A percentile compares a stretch with the other conserved stretches of the same genome.
These are phyloP conservation scores for Gigaspora rosea DNA, from an alignment of 192 early-diverging fungal genomes.

Conservation along the genomic window DNA sequence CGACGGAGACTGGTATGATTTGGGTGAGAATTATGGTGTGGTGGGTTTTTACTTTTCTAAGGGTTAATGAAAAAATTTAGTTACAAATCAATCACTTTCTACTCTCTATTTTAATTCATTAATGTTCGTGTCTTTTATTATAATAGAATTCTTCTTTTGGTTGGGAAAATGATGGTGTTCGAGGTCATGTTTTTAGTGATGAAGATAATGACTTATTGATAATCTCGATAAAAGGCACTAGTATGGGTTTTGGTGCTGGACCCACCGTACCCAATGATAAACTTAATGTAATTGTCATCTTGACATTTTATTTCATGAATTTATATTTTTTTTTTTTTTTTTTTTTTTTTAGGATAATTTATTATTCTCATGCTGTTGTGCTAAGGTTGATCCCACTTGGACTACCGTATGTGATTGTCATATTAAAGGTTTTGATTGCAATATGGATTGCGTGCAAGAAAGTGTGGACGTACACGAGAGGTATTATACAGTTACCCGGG, in stretches of 20 bases:
- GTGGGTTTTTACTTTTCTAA: slow-evolving; percentile 39
- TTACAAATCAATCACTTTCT: background rate
- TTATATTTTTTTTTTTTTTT: background rate
- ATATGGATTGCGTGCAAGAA: slow-evolving; percentile 60
- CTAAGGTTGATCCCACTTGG: slow-evolving; percentile 79
- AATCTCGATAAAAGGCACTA: slow-evolving; percentile 88
- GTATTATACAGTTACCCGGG: slow-evolving; percentile 69
- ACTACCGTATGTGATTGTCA: slow-evolving; percentile 84
- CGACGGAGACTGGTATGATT: slow-evolving; percentile 66
- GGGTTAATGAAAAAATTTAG: background rate
- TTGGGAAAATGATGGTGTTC: slow-evolving; percentile 71
- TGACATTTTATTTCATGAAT: too few relatives aligned
- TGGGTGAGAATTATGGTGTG: slow-evolving; percentile 64
- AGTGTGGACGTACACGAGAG: slow-evolving; percentile 61
- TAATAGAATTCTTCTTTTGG: slow-evolving; percentile 68
- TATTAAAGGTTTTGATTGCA: slow-evolving; percentile 56
- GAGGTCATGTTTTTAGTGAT: slow-evolving; percentile 88
- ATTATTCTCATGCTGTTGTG: slow-evolving; percentile 97
- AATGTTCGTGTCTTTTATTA: background rate
- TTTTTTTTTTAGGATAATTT: slow-evolving; percentile 72
- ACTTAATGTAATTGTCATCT: slow-evolving; percentile 54
- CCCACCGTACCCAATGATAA: slow-evolving; percentile 75
- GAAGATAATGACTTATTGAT: slow-evolving; percentile 65
- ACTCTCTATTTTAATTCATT: too few relatives aligned
- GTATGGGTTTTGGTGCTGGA: slow-evolving; percentile 65